phyloP scores from a whole-genome alignment of 306 rosid genomes.

The peach (Prunus persica) region Prunus_persica_NCBIv2 NC_034011.1:16622501-16623000 shows the following conservation, averaged over 20 bases:
- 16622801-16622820: background rate
- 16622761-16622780: background rate
- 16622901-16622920: background rate
- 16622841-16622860: background rate
- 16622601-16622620: too few species aligned
- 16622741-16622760: background rate
- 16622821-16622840: background rate
- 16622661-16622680: background rate
- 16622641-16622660: background rate
- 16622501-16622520: constrained; percentile 10
- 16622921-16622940: background rate
- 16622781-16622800: background rate
- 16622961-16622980: too few species aligned
- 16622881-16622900: background rate
- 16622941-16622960: background rate
- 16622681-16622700: background rate
- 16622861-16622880: background rate
- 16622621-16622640: background rate
- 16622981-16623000: too few species aligned
- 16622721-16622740: background rate
- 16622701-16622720: background rate
- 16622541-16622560: background rate
- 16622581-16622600: background rate
- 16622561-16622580: background rate
- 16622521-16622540: background rate